Evolutionary conservation across 805 yeast genomes (phyloP), one percentile per base, ranked within the genome.

Genomic region (Vanderwaltozyma tropicalis): DNA sequence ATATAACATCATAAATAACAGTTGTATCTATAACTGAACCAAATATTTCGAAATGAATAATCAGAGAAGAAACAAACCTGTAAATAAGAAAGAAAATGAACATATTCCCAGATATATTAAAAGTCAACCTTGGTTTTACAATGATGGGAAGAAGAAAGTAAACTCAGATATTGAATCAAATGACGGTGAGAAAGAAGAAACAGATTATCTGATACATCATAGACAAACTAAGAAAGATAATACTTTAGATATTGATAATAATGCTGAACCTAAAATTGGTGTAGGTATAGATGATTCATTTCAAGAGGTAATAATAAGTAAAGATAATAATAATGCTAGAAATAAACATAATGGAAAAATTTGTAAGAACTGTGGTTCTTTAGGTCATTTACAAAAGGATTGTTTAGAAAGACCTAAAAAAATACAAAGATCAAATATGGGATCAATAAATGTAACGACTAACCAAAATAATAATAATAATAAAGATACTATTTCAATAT

Each of bases 311-410:
- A 34, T 39, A 37, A 19, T 31, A 10, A 24, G 22, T 10, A 25
- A 10, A 4, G 12, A n/a, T 17, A 32, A 19, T 2, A 16, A 25
- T 14, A 40, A 28, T 8, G 19, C 4, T 3, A 14, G 13, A 5
- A 20, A 16, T 15, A 19, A 9, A 4, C 15, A 24, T 3, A 14
- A 28, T 2, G 20, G 60, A 59, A 29, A 20, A 5, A 31, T 59
- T 2, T 78, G 84, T 49, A 62, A 60, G n/a, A 76, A 76, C 46
- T 78, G 84, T 53, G 82, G 83, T 1, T 66, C 70, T 17, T 44
- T 57, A 26, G 65, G 63, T 14, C 85, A 78, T 53, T 47, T 53
- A 22, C 61, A 64, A 25, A 60, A 55, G 32, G 83, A 78, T 40
- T 78, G 85, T 53, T 46, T 78, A 33, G 83, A 77, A 45, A 64